Percentiles rank a stretch among this genome's conserved stretches.
These are phyloP conservation scores for Pseudogymnoascus sp. DNA, from an alignment of 2,329 filamentous ascomycete genomes.

Conservation along the genomic window DNA sequence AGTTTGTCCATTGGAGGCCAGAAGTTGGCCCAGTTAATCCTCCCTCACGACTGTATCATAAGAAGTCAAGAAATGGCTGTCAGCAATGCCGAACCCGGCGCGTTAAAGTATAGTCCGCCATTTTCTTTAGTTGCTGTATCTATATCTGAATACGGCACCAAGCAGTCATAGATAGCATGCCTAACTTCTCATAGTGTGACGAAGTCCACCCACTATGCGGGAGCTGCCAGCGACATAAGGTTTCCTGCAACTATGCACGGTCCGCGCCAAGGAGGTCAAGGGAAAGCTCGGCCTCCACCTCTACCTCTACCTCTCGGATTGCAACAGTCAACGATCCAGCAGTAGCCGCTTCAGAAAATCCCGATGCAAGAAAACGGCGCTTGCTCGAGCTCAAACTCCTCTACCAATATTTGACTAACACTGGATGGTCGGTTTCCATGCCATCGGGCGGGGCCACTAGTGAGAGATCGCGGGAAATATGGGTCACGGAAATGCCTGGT, in stretches of 20 bases:
- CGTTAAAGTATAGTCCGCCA: conserved; percentile 24
- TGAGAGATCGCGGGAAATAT: conserved; percentile 4
- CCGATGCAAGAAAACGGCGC: conserved; percentile 17
- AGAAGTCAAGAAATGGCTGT: conserved; percentile 28
- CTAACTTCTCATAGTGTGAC: conserved; percentile 18
- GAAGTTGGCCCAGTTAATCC: not conserved
- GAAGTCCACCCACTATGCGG: conserved; percentile 20
- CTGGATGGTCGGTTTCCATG: conserved; percentile 13
- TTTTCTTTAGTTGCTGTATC: conserved; percentile 31
- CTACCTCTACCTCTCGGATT: not conserved
- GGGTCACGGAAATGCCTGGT: conserved; percentile 13
- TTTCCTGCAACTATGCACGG: conserved; percentile 18
- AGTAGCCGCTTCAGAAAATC: not conserved
- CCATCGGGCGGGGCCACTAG: not conserved
- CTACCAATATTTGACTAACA: conserved; percentile 19
- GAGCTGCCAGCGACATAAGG: conserved; percentile 17
- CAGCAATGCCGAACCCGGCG: conserved; percentile 26
- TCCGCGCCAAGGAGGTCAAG: conserved; percentile 3
- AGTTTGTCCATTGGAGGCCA: not conserved
- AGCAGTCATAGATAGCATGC: not conserved
- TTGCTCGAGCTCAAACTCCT: conserved; percentile 20
- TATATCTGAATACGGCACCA: conserved; percentile 32
- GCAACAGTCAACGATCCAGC: conserved; percentile 5
- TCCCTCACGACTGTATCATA: conserved; percentile 26
- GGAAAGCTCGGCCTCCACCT: not conserved